These are phyloP conservation scores for Penicillium polonicum DNA, from an alignment of 2,329 filamentous ascomycete species.

Conservation along the genomic window DNA sequence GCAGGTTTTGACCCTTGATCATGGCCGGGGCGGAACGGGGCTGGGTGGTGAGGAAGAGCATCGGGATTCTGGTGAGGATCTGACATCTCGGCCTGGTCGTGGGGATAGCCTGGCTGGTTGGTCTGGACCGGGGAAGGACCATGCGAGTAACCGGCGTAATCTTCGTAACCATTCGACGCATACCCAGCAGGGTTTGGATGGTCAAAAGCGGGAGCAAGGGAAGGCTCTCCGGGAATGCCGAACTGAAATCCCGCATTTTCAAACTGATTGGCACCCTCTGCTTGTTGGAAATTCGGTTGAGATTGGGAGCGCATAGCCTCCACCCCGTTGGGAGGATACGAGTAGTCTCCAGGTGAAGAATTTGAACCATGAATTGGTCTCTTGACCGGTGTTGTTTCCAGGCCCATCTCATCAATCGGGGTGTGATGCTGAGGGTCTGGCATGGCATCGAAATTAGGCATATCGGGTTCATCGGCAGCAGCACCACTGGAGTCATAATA, in stretches of 20 bases:
- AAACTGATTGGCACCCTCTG: slow-evolving; percentile 33
- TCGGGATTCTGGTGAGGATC: slow-evolving; percentile 51
- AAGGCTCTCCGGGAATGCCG: slow-evolving; percentile 58
- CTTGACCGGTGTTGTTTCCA: slow-evolving; percentile 33
- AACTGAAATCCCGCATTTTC: slow-evolving; percentile 63
- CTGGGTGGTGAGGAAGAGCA: slow-evolving; percentile 56
- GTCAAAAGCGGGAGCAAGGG: slow-evolving; percentile 15
- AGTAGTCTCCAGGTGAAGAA: slow-evolving; percentile 31
- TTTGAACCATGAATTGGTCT: slow-evolving; percentile 24
- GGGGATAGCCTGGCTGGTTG: slow-evolving; percentile 23
- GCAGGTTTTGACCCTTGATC: slow-evolving; percentile 48
- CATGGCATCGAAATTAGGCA: slow-evolving; percentile 64
- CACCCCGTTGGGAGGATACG: slow-evolving; percentile 34
- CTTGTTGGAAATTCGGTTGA: slow-evolving; percentile 46
- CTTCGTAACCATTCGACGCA: slow-evolving; percentile 17
- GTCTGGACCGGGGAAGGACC: slow-evolving; percentile 21
- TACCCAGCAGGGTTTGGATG: slow-evolving; percentile 19
- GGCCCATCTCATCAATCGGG: slow-evolving; percentile 36
- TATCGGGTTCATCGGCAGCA: slow-evolving; percentile 50
- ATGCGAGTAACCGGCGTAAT: slow-evolving; percentile 22
- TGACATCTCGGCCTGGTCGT: slow-evolving; percentile 20
- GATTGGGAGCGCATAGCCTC: slow-evolving; percentile 42
- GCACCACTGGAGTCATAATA: slow-evolving; percentile 52
- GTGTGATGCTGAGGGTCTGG: slow-evolving; percentile 35
- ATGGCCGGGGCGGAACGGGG: slow-evolving; percentile 54